Evolutionary conservation across 106 monocot genomes (phyloP), one percentile per base, ranked within the genome.

Genomic region (Dendrobium officinale): DNA sequence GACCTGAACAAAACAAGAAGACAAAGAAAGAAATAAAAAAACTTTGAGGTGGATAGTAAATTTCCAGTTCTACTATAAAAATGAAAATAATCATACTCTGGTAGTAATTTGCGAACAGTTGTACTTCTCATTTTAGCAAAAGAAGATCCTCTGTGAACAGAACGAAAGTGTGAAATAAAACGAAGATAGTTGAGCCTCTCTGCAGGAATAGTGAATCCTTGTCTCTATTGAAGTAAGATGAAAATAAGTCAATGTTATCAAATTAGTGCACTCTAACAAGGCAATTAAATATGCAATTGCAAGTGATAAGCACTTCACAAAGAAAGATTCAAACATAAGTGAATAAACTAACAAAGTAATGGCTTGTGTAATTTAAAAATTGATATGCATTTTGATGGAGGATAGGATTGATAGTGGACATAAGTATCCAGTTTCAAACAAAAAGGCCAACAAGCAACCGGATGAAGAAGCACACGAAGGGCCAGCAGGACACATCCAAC

Each of bases 91-190:
- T 64, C 94, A 86, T 97, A 98, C 98, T 98, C 98, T 45, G 98
- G 98, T n/a, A 98, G 86, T 78, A 98, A 82, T 78, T 98, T 98
- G 20, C 98, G 83, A 9, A 98, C 98, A 79, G 73, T 83, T 83
- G 95, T 95, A 48, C 88, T 92, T 16, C 98, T 92, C 94, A 95
- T 91, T 87, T 88, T 92, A 29, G 95, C 89, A 91, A 98, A 91
- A 85, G 88, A 54, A 88, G 94, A 77, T 68, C 98, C 98, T 86
- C 98, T 91, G 79, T 98, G 98, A 49, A 98, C 92, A 72, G 95
- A 86, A 42, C 95, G 88, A 80, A 98, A 98, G 83, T 95, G 94
- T 48, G 98, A 95, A 41, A 98, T 81, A 67, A 85, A 98, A 61
- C 98, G 91, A 56, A 86, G 83, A 80, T 76, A 98, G 83, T 98